phyloP scores from a whole-genome alignment of 2,329 filamentous ascomycete genomes.

The Fusarium illudens region DNA sequence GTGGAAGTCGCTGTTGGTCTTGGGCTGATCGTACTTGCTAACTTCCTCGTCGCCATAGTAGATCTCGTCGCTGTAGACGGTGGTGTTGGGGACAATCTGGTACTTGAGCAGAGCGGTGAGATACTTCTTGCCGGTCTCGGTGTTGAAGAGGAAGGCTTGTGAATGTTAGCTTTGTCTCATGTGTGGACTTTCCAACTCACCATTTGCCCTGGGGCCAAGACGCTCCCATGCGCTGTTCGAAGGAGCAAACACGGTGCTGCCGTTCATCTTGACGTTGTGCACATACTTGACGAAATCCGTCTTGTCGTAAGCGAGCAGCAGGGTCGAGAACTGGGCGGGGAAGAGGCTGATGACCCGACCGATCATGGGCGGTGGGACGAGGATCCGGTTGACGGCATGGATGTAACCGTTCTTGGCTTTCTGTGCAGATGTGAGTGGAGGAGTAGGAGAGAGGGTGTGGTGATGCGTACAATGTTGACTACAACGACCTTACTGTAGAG shows the following conservation, averaged over 20 bases:
- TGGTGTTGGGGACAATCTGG: slow-evolving; percentile 76
- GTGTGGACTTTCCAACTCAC: background rate
- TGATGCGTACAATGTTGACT: slow-evolving; percentile 69
- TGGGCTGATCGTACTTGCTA: slow-evolving; percentile 31
- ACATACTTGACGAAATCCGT: slow-evolving; percentile 73
- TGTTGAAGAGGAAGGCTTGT: slow-evolving; percentile 79
- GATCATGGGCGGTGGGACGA: slow-evolving; percentile 77
- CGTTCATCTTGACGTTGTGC: slow-evolving; percentile 62
- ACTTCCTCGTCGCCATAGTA: slow-evolving; percentile 58
- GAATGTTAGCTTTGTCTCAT: background rate
- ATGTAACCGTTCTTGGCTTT: slow-evolving; percentile 81
- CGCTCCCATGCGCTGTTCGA: slow-evolving; percentile 81
- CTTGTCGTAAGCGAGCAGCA: slow-evolving; percentile 76
- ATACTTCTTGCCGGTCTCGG: slow-evolving; percentile 75
- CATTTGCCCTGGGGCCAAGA: slow-evolving; percentile 77
- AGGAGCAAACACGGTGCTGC: slow-evolving; percentile 83
- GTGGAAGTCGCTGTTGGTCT: slow-evolving; percentile 51
- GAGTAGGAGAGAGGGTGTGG: fast-evolving
- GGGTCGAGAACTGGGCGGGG: slow-evolving; percentile 79
- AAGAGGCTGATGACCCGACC: slow-evolving; percentile 67
- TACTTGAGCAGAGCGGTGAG: slow-evolving; percentile 82
- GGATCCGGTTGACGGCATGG: slow-evolving; percentile 76
- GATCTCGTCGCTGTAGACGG: slow-evolving; percentile 84
- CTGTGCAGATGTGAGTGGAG: slow-evolving; percentile 47
- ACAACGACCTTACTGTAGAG: slow-evolving; percentile 77